Conservation (phyloP, 2,329 filamentous ascomycete species). For the Cladosporium colombiae region DNA sequence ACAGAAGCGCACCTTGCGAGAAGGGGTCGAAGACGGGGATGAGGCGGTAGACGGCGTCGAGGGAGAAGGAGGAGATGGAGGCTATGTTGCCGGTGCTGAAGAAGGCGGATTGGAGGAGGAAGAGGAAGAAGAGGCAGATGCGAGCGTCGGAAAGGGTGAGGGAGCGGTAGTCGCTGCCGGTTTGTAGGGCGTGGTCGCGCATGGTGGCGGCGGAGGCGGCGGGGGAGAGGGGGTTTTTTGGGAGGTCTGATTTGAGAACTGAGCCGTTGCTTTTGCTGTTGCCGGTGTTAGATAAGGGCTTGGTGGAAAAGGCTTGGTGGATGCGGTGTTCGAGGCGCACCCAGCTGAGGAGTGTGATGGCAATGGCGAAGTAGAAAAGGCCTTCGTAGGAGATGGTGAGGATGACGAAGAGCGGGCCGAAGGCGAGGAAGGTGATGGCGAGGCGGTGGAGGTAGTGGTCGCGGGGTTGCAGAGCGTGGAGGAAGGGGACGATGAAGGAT, state of each 20-base stretch:
- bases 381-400: slow-evolving; percentile 97
- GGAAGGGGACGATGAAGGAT: slow-evolving; percentile 76
- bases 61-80: slow-evolving; percentile 86
- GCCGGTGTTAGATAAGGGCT: not conserved
- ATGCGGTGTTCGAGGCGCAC: slow-evolving; percentile 85
- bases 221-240: slow-evolving; percentile 36
- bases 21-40: slow-evolving; percentile 94
- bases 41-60: slow-evolving; percentile 85
- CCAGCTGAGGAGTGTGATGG: slow-evolving; percentile 79
- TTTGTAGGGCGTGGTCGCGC: slow-evolving; percentile 35
- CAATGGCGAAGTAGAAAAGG: slow-evolving; percentile 91
- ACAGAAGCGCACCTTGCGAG: slow-evolving; percentile 79
- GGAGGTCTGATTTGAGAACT: slow-evolving; percentile 24
- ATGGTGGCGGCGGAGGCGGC: slow-evolving; percentile 39
- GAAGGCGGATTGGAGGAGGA: slow-evolving; percentile 90
- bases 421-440: slow-evolving; percentile 85
- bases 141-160: slow-evolving; percentile 81
- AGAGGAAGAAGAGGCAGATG: slow-evolving; percentile 91
- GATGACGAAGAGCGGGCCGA: slow-evolving; percentile 91
- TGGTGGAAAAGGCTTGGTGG: slow-evolving; percentile 43
- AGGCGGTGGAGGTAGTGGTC: slow-evolving; percentile 88
- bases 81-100: slow-evolving; percentile 97
- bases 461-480: slow-evolving; percentile 78
- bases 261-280: slow-evolving; percentile 22
- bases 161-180: slow-evolving; percentile 57